Conservation (phyloP, 495 filamentous ascomycete species). For the Penicillium bovifimosum region DNA sequence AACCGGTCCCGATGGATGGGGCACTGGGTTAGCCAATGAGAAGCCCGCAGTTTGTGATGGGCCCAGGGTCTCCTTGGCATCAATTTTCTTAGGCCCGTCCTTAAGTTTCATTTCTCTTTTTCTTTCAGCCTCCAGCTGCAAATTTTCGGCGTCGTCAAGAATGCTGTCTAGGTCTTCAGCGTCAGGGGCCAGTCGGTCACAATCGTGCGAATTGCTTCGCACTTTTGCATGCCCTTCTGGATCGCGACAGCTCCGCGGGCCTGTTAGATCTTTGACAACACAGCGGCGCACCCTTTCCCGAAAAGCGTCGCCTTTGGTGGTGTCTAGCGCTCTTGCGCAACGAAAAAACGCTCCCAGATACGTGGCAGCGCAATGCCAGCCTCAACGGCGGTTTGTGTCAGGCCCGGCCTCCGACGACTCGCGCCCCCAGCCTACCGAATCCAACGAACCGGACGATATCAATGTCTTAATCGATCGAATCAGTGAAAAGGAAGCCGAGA, state of each 20-base stretch:
- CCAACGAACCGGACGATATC: slow-evolving; percentile 23
- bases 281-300: slow-evolving; percentile 12
- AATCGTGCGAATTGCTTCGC: slow-evolving; percentile 26
- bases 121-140: slow-evolving; percentile 2
- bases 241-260: slow-evolving; percentile 29
- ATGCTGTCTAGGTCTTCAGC: slow-evolving; percentile 36
- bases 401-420: slow-evolving; percentile 18
- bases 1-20: neutral
- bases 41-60: slow-evolving; percentile 24
- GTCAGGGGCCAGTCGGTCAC: slow-evolving; percentile 25
- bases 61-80: slow-evolving; percentile 26
- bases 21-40: slow-evolving; percentile 26
- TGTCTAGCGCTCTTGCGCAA: neutral
- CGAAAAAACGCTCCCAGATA: neutral
- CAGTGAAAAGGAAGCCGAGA: slow-evolving; percentile 30
- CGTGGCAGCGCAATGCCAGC: neutral
- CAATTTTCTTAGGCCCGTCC: slow-evolving; percentile 28
- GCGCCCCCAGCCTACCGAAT: slow-evolving; percentile 9
- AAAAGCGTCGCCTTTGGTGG: slow-evolving; percentile 1
- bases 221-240: slow-evolving; percentile 16
- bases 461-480: slow-evolving; percentile 38
- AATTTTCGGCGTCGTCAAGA: neutral
- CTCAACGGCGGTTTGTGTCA: slow-evolving; percentile 22
- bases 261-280: slow-evolving; percentile 16
- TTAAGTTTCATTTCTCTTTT: slow-evolving; percentile 17